A percentile compares a stretch with the other conserved stretches of the same genome.
These are phyloP conservation scores for Linnemannia hyalina DNA, from an alignment of 192 early-diverging fungal genomes.

Conservation along the genomic window DNA sequence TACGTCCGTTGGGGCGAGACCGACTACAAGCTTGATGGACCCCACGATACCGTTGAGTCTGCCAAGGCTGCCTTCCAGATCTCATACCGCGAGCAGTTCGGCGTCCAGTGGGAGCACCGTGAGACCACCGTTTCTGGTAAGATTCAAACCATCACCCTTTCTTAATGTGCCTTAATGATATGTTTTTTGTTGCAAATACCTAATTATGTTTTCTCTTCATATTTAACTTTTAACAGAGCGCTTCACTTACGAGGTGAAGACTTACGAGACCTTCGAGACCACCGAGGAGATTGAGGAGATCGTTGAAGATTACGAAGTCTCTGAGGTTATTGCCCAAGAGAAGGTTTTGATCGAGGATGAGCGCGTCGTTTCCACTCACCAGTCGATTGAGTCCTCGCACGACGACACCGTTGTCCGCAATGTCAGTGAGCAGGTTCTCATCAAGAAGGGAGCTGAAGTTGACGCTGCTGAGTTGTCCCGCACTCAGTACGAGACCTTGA, in stretches of 20 bases:
- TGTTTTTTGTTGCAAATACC: neutral
- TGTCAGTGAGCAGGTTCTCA: slow-evolving; percentile 15
- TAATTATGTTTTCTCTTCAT: neutral
- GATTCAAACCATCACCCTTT: neutral
- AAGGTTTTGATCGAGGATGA: neutral
- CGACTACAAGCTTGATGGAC: slow-evolving; percentile 32
- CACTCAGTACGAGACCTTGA: slow-evolving; percentile 24
- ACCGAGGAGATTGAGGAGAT: slow-evolving; percentile 36
- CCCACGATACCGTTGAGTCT: slow-evolving; percentile 28
- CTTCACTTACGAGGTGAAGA: slow-evolving; percentile 21
- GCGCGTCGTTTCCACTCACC: slow-evolving; percentile 12
- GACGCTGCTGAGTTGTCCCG: slow-evolving; percentile 10
- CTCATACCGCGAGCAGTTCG: slow-evolving; percentile 31
- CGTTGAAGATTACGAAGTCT: slow-evolving; percentile 23
- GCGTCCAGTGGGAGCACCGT: slow-evolving; percentile 29
- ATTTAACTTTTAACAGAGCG: neutral
- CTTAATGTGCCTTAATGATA: too few relatives aligned
- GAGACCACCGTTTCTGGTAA: slow-evolving; percentile 10
- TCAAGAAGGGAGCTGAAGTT: slow-evolving; percentile 8
- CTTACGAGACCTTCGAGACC: slow-evolving; percentile 24
- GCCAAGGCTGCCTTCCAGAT: slow-evolving; percentile 33
- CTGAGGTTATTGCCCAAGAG: slow-evolving; percentile 10
- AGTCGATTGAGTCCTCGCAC: slow-evolving; percentile 34
- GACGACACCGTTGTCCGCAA: slow-evolving; percentile 24
- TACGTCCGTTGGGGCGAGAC: slow-evolving; percentile 34